phyloP scores from a whole-genome alignment of 106 monocot genomes.

The Vanilla planifolia region DNA sequence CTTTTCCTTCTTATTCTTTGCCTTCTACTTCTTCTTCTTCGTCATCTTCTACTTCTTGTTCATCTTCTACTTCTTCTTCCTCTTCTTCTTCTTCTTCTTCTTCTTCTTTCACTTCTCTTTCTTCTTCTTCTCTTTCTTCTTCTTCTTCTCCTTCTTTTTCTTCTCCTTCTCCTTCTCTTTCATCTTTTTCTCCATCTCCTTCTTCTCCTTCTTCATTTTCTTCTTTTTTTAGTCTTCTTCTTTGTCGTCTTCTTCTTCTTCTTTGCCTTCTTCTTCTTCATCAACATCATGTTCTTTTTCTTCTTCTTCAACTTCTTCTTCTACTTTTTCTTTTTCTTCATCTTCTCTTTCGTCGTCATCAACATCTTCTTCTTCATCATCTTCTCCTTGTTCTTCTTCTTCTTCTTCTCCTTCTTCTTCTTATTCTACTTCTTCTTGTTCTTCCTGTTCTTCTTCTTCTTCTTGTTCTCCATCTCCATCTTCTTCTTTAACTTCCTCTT shows the following conservation, averaged over 20 bases:
- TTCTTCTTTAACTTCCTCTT: too few species aligned
- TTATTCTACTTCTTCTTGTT: too few species aligned
- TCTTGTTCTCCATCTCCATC: too few species aligned
- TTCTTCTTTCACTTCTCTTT: neutral
- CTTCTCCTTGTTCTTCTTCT: neutral
- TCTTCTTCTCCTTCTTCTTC: neutral
- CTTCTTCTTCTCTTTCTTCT: neutral
- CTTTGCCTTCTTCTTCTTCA: neutral
- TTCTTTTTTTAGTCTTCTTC: too few species aligned
- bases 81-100: neutral
- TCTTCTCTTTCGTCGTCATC: too few species aligned
- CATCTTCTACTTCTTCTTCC: neutral
- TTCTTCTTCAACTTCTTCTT: neutral
- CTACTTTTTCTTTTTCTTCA: neutral
- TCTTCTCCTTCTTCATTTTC: too few species aligned
- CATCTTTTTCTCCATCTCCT: too few species aligned
- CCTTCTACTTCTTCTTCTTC: too few species aligned
- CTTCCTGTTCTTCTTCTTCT: too few species aligned
- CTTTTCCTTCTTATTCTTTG: too few species aligned
- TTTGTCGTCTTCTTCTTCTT: too few species aligned
- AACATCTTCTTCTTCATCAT: neutral
- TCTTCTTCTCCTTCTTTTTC: neutral
- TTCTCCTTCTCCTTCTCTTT: neutral
- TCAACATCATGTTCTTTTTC: too few species aligned
- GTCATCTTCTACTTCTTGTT: neutral